Evolutionary conservation across 192 early-diverging fungal species (phyloP), one percentile per base, ranked within the genome.

Genomic region (Coemansia sp.): DNA sequence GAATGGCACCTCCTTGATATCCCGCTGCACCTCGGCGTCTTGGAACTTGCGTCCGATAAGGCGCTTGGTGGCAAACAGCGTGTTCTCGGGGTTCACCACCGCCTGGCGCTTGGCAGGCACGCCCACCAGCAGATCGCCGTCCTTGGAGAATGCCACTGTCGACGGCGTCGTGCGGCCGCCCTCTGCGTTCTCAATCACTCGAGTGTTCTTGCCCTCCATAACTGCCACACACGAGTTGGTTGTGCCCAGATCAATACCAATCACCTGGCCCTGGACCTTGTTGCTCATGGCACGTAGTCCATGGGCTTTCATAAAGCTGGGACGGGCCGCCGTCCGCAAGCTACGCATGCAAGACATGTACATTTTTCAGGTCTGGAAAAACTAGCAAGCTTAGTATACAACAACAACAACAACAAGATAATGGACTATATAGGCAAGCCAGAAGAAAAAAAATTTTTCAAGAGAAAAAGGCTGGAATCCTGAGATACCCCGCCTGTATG

Each of bases 161-260:
- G 96, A 99, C 5, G 96, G 96, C 3, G 96, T 99, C 11, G 94
- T 99, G 52, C 94, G 90, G 8, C 87, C 87, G 56, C 97, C 97
- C 70, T 97, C 94, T 30, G 90, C 79, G 81, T 99, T 97, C 80
- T 97, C 95, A 69, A 99, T 93, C 14, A 99, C 95, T 47, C 93
- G 87, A 12, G 95, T 93, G 56, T 70, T 87, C 80, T 96, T 97
- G 66, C 96, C 97, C 81, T 99, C 97, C 93, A 96, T 99, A 18
- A 96, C 88, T 44, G 92, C 88, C 31, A 99, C 97, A 70, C 97
- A 99, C n/a, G 95, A 97, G 85, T 99, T 97, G 62, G 97, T 99
- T 23, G 97, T 99, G 42, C 97, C 97, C 56, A 99, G 82, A 85
- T 99, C 97, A 63, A 99, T 96, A 73, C 97, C 97, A 59, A 99